Base-by-base conservation (phyloP, 768 basidiomycete genomes). In the Mycena haematopus region DNA sequence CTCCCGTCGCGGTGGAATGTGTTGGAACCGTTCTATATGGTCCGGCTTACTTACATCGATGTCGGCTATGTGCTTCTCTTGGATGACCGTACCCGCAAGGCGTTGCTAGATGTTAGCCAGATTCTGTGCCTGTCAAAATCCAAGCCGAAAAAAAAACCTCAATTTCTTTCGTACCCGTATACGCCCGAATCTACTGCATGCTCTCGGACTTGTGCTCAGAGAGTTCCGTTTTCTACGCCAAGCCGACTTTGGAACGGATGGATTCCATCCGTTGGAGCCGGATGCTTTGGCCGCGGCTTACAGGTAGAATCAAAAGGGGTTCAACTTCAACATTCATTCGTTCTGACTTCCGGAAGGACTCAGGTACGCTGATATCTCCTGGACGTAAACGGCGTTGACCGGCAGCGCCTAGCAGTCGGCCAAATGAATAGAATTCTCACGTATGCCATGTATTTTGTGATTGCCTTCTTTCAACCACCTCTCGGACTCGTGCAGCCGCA, bases 381-480 rank as follows among this genome's bases (percentile, higher is more conserved):
- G 36, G 57, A 46, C 38, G 25, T 19, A 57, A 46, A 24, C 35
- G 56, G 47, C 56, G 46, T 24, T 50, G 56, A 31, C 2, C 60
- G 52, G 27, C 46, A 36, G 14, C 42, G 50, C 40, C 29, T 52
- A 21, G 50, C 17, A 33, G 6, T 22, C 33, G 33, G 3, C 3
- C 13, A 42, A 52, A 11, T 56, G n/a, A 56, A 56, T 51, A 25
- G 54, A 27, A 10, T 22, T 61, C 60, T 29, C 60, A 60, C 61
- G 46, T 35, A 51, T 47, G 56, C 46, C 62, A 63, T 44, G 62
- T 56, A 51, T 35, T 62, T 50, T 47, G 61, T 62, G 61, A 62
- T 56, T 1, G 29, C 38, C 54, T 40, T 36, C 29, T 13, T 33
- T 45, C 25, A 52, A 60, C 5, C 51, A 36, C 54, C 29, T 33